Conservation (phyloP, 345 rosid species). For the Citrus medica region DNA sequence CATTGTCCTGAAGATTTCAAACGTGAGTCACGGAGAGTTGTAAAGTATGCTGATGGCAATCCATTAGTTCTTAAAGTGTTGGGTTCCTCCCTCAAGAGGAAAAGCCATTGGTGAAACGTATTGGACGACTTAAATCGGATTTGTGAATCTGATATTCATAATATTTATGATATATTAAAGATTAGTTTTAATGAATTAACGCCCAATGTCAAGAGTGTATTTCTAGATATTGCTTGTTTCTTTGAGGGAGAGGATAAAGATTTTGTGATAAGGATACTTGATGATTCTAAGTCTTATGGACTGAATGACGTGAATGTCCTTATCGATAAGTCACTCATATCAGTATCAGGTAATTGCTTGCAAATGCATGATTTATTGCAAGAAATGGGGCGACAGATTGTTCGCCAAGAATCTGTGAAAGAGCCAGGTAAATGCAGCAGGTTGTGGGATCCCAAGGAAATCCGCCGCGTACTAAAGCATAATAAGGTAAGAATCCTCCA, state of each 20-base stretch:
- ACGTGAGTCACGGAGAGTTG: background rate
- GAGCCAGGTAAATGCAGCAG: slow-evolving; percentile 14
- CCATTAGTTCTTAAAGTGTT: slow-evolving; percentile 8
- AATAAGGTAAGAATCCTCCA: background rate
- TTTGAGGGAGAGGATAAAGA: slow-evolving; percentile 24
- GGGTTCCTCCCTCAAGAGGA: background rate
- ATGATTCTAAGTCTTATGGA: background rate
- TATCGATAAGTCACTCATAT: slow-evolving; percentile 30
- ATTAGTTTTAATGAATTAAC: slow-evolving; percentile 14
- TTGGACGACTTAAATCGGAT: background rate
- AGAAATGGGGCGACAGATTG: slow-evolving; percentile 16
- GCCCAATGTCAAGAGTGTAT: slow-evolving; percentile 17
- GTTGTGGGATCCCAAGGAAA: slow-evolving; percentile 7
- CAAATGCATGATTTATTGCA: slow-evolving; percentile 42
- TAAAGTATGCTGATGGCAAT: slow-evolving; percentile 7
- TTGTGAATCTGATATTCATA: background rate
- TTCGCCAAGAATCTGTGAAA: background rate
- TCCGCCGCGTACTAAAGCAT: background rate
- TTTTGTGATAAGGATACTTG: slow-evolving; percentile 17
- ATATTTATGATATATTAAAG: slow-evolving; percentile 9
- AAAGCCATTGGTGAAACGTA: background rate
- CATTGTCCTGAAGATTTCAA: no score
- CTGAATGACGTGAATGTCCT: slow-evolving; percentile 1
- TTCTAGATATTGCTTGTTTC: slow-evolving; percentile 50
- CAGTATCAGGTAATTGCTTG: slow-evolving; percentile 16